These are phyloP conservation scores for Candida jianshihensis DNA, from an alignment of 805 yeast species.

Conservation along the genomic window DNA sequence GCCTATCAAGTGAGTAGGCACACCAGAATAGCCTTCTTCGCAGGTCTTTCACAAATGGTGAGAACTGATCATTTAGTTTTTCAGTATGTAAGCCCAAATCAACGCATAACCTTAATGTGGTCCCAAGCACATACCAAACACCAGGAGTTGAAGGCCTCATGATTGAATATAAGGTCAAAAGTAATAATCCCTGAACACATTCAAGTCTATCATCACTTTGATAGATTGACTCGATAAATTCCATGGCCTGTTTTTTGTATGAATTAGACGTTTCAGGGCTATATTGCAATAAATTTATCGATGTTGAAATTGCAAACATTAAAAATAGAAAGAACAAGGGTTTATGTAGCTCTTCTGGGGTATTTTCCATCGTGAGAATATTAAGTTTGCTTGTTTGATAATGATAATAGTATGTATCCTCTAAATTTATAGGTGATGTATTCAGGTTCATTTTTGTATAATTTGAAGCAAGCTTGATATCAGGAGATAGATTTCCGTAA, in stretches of 20 bases:
- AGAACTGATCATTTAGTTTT: slow-evolving; percentile 30
- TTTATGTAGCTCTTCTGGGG: slow-evolving; percentile 42
- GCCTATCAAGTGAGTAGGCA: slow-evolving; percentile 78
- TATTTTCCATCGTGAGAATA: slow-evolving; percentile 25
- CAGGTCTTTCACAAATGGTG: slow-evolving; percentile 57
- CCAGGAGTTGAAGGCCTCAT: slow-evolving; percentile 91
- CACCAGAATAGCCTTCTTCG: slow-evolving; percentile 84
- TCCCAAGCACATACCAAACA: slow-evolving; percentile 86
- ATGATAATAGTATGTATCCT: slow-evolving; percentile 41
- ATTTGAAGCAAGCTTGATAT: slow-evolving; percentile 52
- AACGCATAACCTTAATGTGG: slow-evolving; percentile 71
- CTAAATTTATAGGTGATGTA: slow-evolving; percentile 18
- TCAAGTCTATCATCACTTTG: slow-evolving; percentile 57
- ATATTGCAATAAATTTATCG: slow-evolving; percentile 63
- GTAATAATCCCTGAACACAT: slow-evolving; percentile 62
- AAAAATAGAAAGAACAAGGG: slow-evolving; percentile 68
- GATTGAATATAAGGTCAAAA: slow-evolving; percentile 63
- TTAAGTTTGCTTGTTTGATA: slow-evolving; percentile 24
- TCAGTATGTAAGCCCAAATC: slow-evolving; percentile 84
- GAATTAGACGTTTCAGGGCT: slow-evolving; percentile 60
- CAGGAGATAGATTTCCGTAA: slow-evolving; percentile 59
- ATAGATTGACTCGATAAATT: slow-evolving; percentile 50
- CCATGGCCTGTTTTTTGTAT: slow-evolving; percentile 61
- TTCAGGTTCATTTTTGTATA: slow-evolving; percentile 40
- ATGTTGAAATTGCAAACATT: slow-evolving; percentile 74